phyloP scores from a whole-genome alignment of 306 rosid species.

The Inga laurina region DNA sequence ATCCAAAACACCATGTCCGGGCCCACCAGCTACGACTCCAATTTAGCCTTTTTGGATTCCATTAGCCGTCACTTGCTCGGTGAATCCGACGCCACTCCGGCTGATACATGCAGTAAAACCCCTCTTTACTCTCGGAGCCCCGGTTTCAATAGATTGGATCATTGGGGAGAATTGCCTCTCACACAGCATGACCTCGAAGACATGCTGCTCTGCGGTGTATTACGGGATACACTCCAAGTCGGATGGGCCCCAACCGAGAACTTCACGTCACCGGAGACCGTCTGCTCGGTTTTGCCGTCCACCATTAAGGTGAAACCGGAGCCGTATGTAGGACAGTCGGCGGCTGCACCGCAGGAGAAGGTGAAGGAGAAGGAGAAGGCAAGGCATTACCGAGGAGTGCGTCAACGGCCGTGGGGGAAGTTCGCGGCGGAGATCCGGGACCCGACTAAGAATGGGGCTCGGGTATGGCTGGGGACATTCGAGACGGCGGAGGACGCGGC shows the following conservation, averaged over 20 bases:
- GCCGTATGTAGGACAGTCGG: constrained; percentile 25
- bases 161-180: constrained; percentile 85
- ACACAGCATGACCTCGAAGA: constrained; percentile 80
- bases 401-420: constrained; percentile 97
- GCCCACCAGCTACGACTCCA: constrained; percentile 41
- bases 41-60: constrained; percentile 48
- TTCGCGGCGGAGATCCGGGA: constrained; percentile 96
- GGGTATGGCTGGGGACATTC: constrained; percentile 97
- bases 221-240: constrained; percentile 63
- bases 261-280: background rate
- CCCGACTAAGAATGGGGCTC: constrained; percentile 88
- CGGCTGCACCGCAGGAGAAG: background rate
- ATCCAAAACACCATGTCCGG: constrained; percentile 34
- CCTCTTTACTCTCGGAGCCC: constrained; percentile 36
- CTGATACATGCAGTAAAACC: no score
- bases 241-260: constrained; percentile 84
- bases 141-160: constrained; percentile 59
- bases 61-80: constrained; percentile 75
- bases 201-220: constrained; percentile 76
- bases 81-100: constrained; percentile 37
- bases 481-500: constrained; percentile 98
- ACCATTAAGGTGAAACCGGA: constrained; percentile 48
- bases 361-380: constrained; percentile 32
- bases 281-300: background rate
- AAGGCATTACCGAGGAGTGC: constrained; percentile 88